phyloP scores from a whole-genome alignment of 306 rosid species.

The Pueraria montana region DNA sequence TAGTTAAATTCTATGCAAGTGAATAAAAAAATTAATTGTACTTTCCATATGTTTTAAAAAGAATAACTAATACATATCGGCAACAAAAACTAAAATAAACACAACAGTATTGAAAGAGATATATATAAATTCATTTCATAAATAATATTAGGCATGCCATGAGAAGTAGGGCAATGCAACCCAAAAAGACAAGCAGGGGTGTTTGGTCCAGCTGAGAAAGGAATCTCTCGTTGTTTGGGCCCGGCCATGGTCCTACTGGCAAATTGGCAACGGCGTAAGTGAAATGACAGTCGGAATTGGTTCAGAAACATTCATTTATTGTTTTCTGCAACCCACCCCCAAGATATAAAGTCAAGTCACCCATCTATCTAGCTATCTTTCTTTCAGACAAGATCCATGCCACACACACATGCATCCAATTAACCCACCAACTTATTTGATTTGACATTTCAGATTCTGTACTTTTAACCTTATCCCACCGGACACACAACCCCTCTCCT shows the following conservation, averaged over 20 bases:
- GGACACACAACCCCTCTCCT: slow-evolving; percentile 43
- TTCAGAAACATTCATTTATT: slow-evolving; percentile 50
- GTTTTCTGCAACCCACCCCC: slow-evolving; percentile 45
- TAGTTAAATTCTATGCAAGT: too few relatives aligned
- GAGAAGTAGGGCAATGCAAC: background rate
- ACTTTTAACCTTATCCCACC: slow-evolving; percentile 56
- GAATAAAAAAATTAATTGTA: background rate
- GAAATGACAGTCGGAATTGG: slow-evolving; percentile 55
- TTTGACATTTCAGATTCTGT: slow-evolving; percentile 97
- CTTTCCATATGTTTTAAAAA: background rate
- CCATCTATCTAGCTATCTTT: slow-evolving; percentile 45
- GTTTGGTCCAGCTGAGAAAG: slow-evolving; percentile 7
- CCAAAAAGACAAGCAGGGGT: background rate
- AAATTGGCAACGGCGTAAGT: slow-evolving; percentile 12
- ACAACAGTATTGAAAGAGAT: background rate
- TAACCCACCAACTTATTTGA: slow-evolving; percentile 64
- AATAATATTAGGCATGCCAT: background rate
- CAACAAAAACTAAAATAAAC: background rate
- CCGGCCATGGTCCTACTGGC: slow-evolving; percentile 34
- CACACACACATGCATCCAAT: slow-evolving; percentile 63
- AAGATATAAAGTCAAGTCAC: slow-evolving; percentile 51
- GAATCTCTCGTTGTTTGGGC: slow-evolving; percentile 38
- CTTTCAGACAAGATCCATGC: slow-evolving; percentile 63
- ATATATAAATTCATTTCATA: background rate
- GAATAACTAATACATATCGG: background rate